Conservation (phyloP, 805 yeast species). For the Metahyphopichia silvanorum region DNA sequence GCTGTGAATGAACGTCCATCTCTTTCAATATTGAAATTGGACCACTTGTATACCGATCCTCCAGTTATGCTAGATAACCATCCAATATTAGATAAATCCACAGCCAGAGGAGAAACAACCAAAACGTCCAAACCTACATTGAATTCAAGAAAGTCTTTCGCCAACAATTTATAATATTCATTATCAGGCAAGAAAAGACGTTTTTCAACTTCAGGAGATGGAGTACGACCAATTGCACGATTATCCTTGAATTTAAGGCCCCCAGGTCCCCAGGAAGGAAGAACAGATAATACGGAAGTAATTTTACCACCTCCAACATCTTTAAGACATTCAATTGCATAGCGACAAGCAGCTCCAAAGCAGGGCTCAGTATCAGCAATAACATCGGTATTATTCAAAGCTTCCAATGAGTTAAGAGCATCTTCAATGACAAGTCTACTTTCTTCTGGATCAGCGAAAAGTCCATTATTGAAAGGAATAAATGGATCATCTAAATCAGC, state of each 20-base stretch:
- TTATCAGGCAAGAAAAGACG: slow-evolving; percentile 56
- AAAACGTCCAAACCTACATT: slow-evolving; percentile 78
- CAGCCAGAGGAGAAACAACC: slow-evolving; percentile 58
- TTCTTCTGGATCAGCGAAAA: slow-evolving; percentile 77
- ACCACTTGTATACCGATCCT: slow-evolving; percentile 64
- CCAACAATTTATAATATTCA: slow-evolving; percentile 58
- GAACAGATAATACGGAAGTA: slow-evolving; percentile 57
- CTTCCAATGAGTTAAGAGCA: slow-evolving; percentile 61
- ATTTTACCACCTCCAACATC: slow-evolving; percentile 83
- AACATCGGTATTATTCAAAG: slow-evolving; percentile 33
- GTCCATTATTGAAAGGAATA: slow-evolving; percentile 73
- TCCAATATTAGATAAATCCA: slow-evolving; percentile 75
- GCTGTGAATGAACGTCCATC: slow-evolving; percentile 68
- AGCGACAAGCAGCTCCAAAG: slow-evolving; percentile 73
- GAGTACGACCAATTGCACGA: slow-evolving; percentile 36
- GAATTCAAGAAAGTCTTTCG: slow-evolving; percentile 50
- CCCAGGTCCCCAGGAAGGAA: slow-evolving; percentile 86
- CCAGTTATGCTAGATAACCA: slow-evolving; percentile 66
- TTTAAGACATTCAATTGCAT: slow-evolving; percentile 61
- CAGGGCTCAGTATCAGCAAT: slow-evolving; percentile 59
- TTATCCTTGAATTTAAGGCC: slow-evolving; percentile 46
- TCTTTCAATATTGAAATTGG: slow-evolving; percentile 60
- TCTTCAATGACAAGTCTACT: slow-evolving; percentile 62
- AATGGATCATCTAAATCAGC: slow-evolving; percentile 76
- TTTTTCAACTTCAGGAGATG: slow-evolving; percentile 43